Percentiles rank a stretch among this genome's conserved stretches.
These are phyloP conservation scores for Pisolithus sp. DNA, from an alignment of 768 basidiomycete genomes.

Conservation along the genomic window DNA sequence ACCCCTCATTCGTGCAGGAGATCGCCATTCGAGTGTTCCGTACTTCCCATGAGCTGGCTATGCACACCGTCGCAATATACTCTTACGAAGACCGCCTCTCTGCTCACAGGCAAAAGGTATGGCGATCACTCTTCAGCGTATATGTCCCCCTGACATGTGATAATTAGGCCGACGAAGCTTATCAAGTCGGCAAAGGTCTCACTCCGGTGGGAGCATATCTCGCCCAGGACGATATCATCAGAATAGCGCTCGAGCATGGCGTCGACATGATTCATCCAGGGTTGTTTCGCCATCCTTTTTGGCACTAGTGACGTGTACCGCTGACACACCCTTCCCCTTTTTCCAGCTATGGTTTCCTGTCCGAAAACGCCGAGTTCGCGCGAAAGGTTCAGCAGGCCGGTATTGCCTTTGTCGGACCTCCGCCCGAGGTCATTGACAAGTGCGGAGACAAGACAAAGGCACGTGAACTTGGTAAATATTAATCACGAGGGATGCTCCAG, in stretches of 20 bases:
- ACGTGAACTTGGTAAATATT: conserved; percentile 63
- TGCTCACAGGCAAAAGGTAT: conserved; percentile 94
- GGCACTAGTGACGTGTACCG: conserved; percentile 2
- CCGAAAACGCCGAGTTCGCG: conserved; percentile 97
- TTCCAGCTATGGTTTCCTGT: conserved; percentile 88
- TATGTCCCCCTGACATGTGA: conserved; percentile 13
- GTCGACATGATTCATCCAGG: conserved; percentile 99
- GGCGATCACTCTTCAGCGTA: conserved; percentile 19
- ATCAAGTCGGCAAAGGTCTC: conserved; percentile 93
- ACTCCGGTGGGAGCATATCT: conserved; percentile 97
- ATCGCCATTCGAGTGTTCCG: conserved; percentile 99
- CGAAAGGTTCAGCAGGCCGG: conserved; percentile 97
- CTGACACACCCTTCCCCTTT: neutral
- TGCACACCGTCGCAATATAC: conserved; percentile 99
- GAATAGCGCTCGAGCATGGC: conserved; percentile 93
- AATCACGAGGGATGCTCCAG: conserved; percentile 6
- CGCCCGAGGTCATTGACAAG: conserved; percentile 93
- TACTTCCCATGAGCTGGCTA: conserved; percentile 96
- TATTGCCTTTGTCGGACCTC: conserved; percentile 92
- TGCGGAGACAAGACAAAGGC: conserved; percentile 99
- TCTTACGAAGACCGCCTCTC: conserved; percentile 95
- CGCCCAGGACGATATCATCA: conserved; percentile 95
- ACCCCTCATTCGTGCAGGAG: conserved; percentile 52
- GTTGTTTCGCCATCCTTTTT: conserved; percentile 33
- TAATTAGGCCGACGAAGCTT: conserved; percentile 89